Percentiles rank a stretch among this genome's conserved stretches.
Evolutionary conservation across 2,329 filamentous ascomycete genomes (phyloP).

Genomic region (Aspergillus puulaauensis): DNA sequence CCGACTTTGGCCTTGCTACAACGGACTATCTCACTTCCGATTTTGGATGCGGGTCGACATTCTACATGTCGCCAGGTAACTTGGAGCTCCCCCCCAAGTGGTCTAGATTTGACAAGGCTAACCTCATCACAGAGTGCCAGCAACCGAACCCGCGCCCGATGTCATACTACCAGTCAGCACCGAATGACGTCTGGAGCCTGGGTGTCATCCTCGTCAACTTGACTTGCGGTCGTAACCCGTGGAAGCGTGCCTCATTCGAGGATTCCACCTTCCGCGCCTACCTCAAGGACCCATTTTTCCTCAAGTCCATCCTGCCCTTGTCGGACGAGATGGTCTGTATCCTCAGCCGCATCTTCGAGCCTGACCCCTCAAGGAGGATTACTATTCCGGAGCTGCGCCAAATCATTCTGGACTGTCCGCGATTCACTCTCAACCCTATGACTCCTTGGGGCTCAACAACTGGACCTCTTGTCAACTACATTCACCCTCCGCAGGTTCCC

Average conservation of each 20-base stretch:
- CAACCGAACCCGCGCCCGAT: constrained; percentile 68
- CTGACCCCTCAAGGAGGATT: constrained; percentile 79
- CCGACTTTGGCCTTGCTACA: constrained; percentile 95
- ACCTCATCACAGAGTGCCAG: constrained; percentile 72
- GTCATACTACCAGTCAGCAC: constrained; percentile 82
- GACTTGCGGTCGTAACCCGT: constrained; percentile 96
- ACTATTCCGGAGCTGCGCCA: constrained; percentile 75
- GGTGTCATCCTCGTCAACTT: constrained; percentile 97
- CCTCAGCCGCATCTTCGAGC: constrained; percentile 81
- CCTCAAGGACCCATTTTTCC: constrained; percentile 78
- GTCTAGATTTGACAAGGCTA: not conserved
- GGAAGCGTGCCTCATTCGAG: constrained; percentile 92
- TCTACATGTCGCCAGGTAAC: constrained; percentile 98
- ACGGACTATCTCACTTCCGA: constrained; percentile 81
- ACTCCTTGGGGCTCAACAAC: constrained; percentile 40
- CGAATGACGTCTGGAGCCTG: constrained; percentile 98
- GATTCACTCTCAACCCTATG: constrained; percentile 59
- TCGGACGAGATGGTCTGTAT: constrained; percentile 88
- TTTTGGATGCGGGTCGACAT: constrained; percentile 96
- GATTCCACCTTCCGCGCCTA: constrained; percentile 95
- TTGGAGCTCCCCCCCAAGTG: not conserved
- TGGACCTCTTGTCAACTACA: constrained; percentile 34
- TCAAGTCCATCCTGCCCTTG: constrained; percentile 88
- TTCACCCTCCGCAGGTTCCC: constrained; percentile 36
- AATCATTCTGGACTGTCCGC: constrained; percentile 72